Evolutionary conservation across 108 stramenopile species (phyloP).

Genomic region (Stephanodiscus triporus): DNA sequence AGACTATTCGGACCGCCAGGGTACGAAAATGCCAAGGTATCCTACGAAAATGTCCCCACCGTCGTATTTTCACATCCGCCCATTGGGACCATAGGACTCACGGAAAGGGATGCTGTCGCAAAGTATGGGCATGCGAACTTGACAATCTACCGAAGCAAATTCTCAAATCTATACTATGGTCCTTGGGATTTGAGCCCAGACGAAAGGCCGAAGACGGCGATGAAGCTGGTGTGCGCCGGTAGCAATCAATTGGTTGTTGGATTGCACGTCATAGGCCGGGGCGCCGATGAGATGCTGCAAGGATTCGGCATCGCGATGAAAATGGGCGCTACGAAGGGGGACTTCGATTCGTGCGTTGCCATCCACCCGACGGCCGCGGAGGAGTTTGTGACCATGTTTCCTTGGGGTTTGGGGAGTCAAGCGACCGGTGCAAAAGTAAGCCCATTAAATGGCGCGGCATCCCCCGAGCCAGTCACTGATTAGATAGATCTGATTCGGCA

Average conservation of each 20-base stretch:
- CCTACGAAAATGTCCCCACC: constrained; percentile 84
- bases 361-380: constrained; percentile 97
- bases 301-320: constrained; percentile 96
- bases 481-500: neutral
- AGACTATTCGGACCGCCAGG: constrained; percentile 69
- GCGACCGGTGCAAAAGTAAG: constrained; percentile 51
- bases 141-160: constrained; percentile 88
- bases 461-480: constrained; percentile 46
- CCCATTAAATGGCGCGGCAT: constrained; percentile 62
- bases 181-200: constrained; percentile 81
- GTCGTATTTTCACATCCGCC: constrained; percentile 93
- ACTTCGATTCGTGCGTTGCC: constrained; percentile 92
- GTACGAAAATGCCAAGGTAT: constrained; percentile 63
- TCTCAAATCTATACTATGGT: constrained; percentile 91
- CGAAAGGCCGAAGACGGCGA: constrained; percentile 92
- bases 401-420: constrained; percentile 73
- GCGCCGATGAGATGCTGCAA: constrained; percentile 95
- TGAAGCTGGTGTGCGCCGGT: constrained; percentile 89
- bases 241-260: constrained; percentile 85
- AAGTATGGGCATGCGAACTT: constrained; percentile 91
- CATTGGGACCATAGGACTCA: constrained; percentile 85
- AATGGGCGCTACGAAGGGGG: constrained; percentile 95
- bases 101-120: constrained; percentile 85
- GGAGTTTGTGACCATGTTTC: constrained; percentile 91
- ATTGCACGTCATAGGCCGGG: constrained; percentile 92